These are phyloP conservation scores for Paramecium octaurelia DNA, from an alignment of 73 alveolate genomes.

Conservation along the genomic window DNA sequence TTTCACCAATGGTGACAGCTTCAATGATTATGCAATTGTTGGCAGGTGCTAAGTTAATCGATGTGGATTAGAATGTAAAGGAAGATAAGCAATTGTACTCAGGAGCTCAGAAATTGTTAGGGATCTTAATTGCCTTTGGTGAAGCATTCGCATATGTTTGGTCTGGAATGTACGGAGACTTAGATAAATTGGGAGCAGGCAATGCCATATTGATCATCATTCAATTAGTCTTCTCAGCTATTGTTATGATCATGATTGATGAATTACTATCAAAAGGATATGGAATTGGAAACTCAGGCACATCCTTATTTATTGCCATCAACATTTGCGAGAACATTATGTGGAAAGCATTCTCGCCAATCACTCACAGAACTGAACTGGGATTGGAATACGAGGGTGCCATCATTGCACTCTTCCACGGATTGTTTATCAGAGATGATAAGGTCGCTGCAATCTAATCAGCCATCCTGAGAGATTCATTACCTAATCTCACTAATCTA, in stretches of 20 bases:
- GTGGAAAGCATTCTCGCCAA: constrained; percentile 99
- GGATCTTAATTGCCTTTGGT: constrained; percentile 73
- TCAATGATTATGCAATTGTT: constrained; percentile 99
- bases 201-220: constrained; percentile 94
- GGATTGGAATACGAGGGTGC: constrained; percentile 99
- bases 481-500: constrained; percentile 96
- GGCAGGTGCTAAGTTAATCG: constrained; percentile 98
- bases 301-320: constrained; percentile 99
- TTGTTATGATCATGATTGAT: constrained; percentile 95
- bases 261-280: constrained; percentile 94
- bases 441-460: constrained; percentile 88
- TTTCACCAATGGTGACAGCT: constrained; percentile 98
- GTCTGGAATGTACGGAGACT: constrained; percentile 99
- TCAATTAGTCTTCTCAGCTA: constrained; percentile 97
- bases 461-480: constrained; percentile 94
- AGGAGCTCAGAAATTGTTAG: constrained; percentile 91
- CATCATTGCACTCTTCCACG: constrained; percentile 97
- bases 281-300: constrained; percentile 98
- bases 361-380: constrained; percentile 93
- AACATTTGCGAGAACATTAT: constrained; percentile 98
- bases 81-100: constrained; percentile 96
- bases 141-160: constrained; percentile 99
- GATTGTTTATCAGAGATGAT: constrained; percentile 92
- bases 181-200: constrained; percentile 92
- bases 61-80: constrained; percentile 94